These are phyloP conservation scores for Cordyceps militaris DNA, from an alignment of 2,329 filamentous ascomycete genomes.

Conservation along the genomic window DNA sequence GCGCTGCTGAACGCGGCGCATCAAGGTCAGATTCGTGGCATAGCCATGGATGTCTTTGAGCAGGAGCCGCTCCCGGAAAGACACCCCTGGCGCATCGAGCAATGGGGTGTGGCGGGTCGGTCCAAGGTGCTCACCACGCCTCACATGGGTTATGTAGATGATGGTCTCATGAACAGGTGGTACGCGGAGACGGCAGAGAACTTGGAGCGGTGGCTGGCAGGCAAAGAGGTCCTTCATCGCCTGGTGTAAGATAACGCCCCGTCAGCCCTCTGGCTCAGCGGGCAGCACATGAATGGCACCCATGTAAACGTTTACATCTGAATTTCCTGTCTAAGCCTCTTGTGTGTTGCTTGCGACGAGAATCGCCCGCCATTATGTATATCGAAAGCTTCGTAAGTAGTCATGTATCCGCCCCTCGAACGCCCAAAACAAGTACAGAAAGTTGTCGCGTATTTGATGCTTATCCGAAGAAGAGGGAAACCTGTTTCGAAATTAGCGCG, in stretches of 20 bases:
- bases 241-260: background rate
- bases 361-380: constrained; percentile 8
- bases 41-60: constrained; percentile 68
- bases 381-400: constrained; percentile 10
- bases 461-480: constrained; percentile 32
- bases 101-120: constrained; percentile 55
- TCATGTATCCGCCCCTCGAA: constrained; percentile 10
- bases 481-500: constrained; percentile 19
- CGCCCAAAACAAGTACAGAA: constrained; percentile 9
- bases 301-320: background rate
- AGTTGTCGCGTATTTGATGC: constrained; percentile 21
- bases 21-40: constrained; percentile 54
- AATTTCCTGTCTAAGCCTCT: background rate
- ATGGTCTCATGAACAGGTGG: constrained; percentile 56
- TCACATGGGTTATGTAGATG: constrained; percentile 69
- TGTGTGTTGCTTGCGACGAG: background rate
- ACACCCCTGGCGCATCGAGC: constrained; percentile 58
- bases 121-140: constrained; percentile 59
- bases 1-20: constrained; percentile 54
- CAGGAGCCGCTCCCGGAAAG: constrained; percentile 60
- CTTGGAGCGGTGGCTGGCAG: constrained; percentile 43
- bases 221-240: constrained; percentile 16
- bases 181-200: constrained; percentile 61
- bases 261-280: too few species aligned
- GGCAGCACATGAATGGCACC: background rate